These are phyloP conservation scores for Ambrosia trifida DNA, from an alignment of 129 eudicot species.

Conservation along the genomic window DNA sequence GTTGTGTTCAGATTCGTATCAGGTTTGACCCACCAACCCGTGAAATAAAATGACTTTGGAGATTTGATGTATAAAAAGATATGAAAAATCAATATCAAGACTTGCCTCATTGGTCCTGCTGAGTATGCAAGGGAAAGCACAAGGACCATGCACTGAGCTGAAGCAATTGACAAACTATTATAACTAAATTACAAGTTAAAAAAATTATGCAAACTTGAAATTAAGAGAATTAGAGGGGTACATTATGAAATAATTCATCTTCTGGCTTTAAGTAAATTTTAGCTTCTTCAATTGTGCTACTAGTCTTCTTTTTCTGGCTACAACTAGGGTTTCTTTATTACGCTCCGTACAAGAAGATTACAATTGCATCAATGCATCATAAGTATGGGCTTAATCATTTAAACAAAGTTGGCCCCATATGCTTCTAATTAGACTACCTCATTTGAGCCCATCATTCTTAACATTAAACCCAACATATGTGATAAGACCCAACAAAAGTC, in stretches of 20 bases:
- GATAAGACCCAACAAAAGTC: too few species aligned
- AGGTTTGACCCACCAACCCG: too few species aligned
- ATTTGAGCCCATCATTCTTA: too few species aligned
- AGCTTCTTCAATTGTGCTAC: slow-evolving; percentile 51
- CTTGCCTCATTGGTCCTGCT: slow-evolving; percentile 66
- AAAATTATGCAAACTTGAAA: background rate
- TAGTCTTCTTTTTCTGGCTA: slow-evolving; percentile 33
- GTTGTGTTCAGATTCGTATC: too few species aligned
- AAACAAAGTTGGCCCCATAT: too few species aligned
- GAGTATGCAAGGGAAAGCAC: slow-evolving; percentile 56
- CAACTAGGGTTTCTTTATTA: too few species aligned
- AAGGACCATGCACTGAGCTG: slow-evolving; percentile 87
- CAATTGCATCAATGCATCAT: too few species aligned
- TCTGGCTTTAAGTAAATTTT: slow-evolving; percentile 66
- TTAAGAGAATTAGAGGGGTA: slow-evolving; percentile 21
- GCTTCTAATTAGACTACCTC: too few species aligned
- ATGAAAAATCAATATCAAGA: background rate
- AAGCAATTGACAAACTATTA: slow-evolving; percentile 21
- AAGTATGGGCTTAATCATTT: too few species aligned
- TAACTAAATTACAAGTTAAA: background rate
- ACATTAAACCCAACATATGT: too few species aligned
- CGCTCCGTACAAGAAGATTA: too few species aligned
- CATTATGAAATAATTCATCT: slow-evolving; percentile 81
- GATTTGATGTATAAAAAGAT: background rate
- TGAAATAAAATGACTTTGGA: too few species aligned